Base-by-base conservation (phyloP, 495 filamentous ascomycete genomes). In the Penicillium daleae region DNA sequence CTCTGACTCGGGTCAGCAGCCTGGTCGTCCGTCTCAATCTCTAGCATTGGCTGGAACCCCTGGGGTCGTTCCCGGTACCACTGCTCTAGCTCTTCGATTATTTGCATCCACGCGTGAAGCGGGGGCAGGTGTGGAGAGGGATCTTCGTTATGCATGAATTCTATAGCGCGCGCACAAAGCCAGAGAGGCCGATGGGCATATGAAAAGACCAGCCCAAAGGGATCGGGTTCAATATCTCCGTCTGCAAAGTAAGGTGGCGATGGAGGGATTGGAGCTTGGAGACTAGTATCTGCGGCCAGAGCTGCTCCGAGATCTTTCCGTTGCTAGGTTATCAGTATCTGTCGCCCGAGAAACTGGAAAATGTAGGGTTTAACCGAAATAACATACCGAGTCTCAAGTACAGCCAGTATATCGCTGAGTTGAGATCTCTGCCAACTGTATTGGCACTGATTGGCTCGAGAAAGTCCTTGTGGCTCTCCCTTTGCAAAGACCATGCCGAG, bases 31-130 rank as follows among this genome's bases (percentile, higher is more conserved):
- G 49, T 44, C 4, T 68, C 59, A 27, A 75, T 31, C 48, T 76
- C 74, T 22, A 76, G 59, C 69, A 78, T 74, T 1, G 75, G 68
- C 29, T 71, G 69, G 42, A 78, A 75, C 15, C 74, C 71, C 26
- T 66, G 68, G 3, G 74, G 71, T 7, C 75, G 72, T n/a, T 71
- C 60, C n/a, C 64, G 67, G 50, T 76, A 71, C 75, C 75, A 78
- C 37, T 70, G 67, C 8, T 68, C 65, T 5, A 78, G 62, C 33
- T 74, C 67, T 12, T 74, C 68, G 17, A 71, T 64, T 7, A 70
- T 42, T 44, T 73, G 63, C 17, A 74, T 59, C 74, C 74, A 78
- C 4, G 37, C 60, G 22, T 50, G 60, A 44, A 67, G 33, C 19
- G 60, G 64, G 2, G 57, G 56, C 22, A 35, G 33, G 15, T 67